These are phyloP conservation scores for Stachybotrys chlorohalonatus DNA, from an alignment of 2,329 filamentous ascomycete species.

Conservation along the genomic window DNA sequence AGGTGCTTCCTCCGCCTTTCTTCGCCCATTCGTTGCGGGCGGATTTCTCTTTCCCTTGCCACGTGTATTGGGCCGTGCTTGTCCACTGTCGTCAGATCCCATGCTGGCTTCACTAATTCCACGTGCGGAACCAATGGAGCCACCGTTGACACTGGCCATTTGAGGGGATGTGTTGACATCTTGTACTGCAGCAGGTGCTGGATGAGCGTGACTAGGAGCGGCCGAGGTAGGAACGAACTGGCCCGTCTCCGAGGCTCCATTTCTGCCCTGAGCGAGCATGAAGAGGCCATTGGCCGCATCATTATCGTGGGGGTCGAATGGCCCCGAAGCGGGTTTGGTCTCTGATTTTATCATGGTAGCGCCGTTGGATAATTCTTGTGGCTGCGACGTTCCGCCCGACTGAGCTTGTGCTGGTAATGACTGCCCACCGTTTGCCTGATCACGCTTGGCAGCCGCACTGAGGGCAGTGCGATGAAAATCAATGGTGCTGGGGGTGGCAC, in stretches of 20 bases:
- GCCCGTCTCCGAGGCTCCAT: slow-evolving; percentile 34
- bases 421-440: slow-evolving; percentile 30
- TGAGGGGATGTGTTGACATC: slow-evolving; percentile 38
- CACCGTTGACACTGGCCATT: slow-evolving; percentile 39
- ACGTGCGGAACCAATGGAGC: slow-evolving; percentile 35
- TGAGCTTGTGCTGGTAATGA: slow-evolving; percentile 11
- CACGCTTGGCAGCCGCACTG: slow-evolving; percentile 60
- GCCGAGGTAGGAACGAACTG: slow-evolving; percentile 37
- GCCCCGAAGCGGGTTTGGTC: slow-evolving; percentile 46
- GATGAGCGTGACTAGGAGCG: slow-evolving; percentile 41
- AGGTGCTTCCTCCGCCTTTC: slow-evolving; percentile 65
- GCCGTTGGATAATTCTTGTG: slow-evolving; percentile 40
- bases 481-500: slow-evolving; percentile 79
- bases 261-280: slow-evolving; percentile 69
- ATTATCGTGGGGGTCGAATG: slow-evolving; percentile 83
- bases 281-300: slow-evolving; percentile 93
- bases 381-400: slow-evolving; percentile 38
- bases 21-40: slow-evolving; percentile 52
- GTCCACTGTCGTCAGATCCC: slow-evolving; percentile 64
- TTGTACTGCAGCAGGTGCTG: slow-evolving; percentile 24
- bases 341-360: slow-evolving; percentile 27
- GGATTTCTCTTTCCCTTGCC: slow-evolving; percentile 62
- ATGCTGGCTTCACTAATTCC: slow-evolving; percentile 62
- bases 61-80: slow-evolving; percentile 54
- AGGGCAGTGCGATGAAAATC: slow-evolving; percentile 94